These are phyloP conservation scores for Lindgomyces ingoldianus DNA, from an alignment of 495 filamentous ascomycete genomes.

Conservation along the genomic window DNA sequence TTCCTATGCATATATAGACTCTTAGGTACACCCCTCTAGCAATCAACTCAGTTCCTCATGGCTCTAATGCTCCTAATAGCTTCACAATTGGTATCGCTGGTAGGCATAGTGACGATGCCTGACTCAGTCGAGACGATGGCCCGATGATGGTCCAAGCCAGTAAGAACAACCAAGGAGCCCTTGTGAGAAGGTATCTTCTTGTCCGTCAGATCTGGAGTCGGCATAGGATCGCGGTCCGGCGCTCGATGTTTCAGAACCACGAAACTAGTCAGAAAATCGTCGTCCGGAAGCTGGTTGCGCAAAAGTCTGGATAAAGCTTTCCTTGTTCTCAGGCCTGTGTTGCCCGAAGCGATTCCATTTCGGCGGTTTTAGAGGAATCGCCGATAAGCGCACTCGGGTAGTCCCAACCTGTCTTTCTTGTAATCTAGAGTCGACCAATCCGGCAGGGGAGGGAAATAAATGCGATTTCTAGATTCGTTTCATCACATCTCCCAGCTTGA, in stretches of 20 bases:
- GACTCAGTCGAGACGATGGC: constrained; percentile 3
- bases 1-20: too few species aligned
- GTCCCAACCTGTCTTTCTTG: constrained; percentile 4
- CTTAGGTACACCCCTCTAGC: too few species aligned
- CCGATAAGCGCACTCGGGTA: neutral
- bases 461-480: neutral
- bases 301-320: neutral
- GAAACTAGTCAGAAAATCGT: neutral
- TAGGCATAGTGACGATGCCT: neutral
- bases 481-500: neutral
- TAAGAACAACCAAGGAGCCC: neutral
- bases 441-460: neutral
- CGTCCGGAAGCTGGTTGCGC: neutral
- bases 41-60: too few species aligned
- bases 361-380: neutral
- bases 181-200: neutral
- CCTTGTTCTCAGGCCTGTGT: neutral
- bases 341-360: constrained; percentile 11
- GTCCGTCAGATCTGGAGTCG: neutral
- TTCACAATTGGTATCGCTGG: neutral
- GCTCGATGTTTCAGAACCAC: neutral
- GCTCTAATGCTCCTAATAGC: too few species aligned
- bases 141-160: constrained; percentile 3
- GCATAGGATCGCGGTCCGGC: neutral
- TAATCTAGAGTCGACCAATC: neutral